Evolutionary conservation across 768 basidiomycete genomes (phyloP).

Genomic region (Serendipita indica): DNA sequence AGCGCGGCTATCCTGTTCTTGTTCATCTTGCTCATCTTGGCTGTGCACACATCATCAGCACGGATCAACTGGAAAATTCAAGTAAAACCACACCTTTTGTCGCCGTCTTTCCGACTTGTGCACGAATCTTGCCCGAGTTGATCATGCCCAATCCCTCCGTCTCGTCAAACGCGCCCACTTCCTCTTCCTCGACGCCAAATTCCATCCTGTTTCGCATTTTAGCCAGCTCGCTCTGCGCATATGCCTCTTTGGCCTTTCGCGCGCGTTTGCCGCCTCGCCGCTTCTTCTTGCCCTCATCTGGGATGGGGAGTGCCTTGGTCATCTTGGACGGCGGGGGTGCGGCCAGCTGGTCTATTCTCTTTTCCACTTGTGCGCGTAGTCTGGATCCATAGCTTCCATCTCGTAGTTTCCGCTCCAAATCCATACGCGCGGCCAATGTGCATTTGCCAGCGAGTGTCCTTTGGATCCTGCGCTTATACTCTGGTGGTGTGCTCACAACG

Average conservation of each 20-base stretch:
- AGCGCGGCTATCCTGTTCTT: constrained; percentile 79
- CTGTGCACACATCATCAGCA: constrained; percentile 28
- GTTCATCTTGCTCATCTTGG: constrained; percentile 91
- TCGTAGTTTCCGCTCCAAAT: constrained; percentile 67
- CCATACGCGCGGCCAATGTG: constrained; percentile 82
- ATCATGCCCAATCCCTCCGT: constrained; percentile 99
- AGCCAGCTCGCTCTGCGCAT: constrained; percentile 89
- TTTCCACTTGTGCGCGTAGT: constrained; percentile 79
- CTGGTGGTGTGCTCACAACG: constrained; percentile 69
- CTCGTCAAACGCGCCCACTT: constrained; percentile 92
- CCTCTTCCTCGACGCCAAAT: constrained; percentile 91
- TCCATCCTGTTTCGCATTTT: constrained; percentile 95
- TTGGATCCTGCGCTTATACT: constrained; percentile 84
- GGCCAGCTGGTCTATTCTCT: constrained; percentile 77
- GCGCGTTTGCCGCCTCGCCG: constrained; percentile 93
- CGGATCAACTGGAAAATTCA: neutral
- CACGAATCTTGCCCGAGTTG: constrained; percentile 77
- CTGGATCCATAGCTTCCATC: constrained; percentile 77
- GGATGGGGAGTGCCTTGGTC: constrained; percentile 82
- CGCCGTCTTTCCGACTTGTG: constrained; percentile 74
- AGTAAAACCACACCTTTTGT: constrained; percentile 53
- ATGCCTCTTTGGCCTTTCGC: constrained; percentile 95
- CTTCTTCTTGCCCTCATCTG: constrained; percentile 83
- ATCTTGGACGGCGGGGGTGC: constrained; percentile 92
- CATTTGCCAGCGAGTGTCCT: constrained; percentile 88